phyloP scores from a whole-genome alignment of 1,284 basidiomycete genomes.

The Sanghuangporus weigelae region DNA sequence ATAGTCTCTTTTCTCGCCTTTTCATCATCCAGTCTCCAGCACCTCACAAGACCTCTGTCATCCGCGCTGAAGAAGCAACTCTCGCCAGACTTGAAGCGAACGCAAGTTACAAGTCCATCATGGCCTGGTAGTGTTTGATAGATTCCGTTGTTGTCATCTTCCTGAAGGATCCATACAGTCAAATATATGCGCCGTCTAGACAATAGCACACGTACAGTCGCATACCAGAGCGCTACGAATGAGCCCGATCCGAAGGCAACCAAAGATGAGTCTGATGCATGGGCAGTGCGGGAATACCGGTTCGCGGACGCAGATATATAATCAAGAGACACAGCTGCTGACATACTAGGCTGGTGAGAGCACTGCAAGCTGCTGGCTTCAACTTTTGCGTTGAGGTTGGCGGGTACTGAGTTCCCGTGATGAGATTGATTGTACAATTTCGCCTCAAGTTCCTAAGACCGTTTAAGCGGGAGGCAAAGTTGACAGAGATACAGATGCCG shows the following conservation, averaged over 20 bases:
- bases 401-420: not conserved
- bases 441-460: too few relatives aligned
- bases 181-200: slow-evolving; percentile 16
- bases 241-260: slow-evolving; percentile 78
- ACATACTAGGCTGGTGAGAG: slow-evolving; percentile 24
- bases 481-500: not conserved
- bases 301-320: slow-evolving; percentile 82
- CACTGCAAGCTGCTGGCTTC: not conserved
- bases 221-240: slow-evolving; percentile 75
- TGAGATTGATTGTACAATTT: too few relatives aligned
- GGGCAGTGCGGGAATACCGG: slow-evolving; percentile 63
- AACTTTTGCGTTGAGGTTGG: not conserved
- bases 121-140: slow-evolving; percentile 71
- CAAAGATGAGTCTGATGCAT: slow-evolving; percentile 48
- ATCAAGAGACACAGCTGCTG: not conserved
- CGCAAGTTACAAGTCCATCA: slow-evolving; percentile 67
- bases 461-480: too few relatives aligned
- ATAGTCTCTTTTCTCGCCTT: slow-evolving; percentile 32
- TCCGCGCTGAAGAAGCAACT: slow-evolving; percentile 65
- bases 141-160: slow-evolving; percentile 49
- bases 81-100: slow-evolving; percentile 47
- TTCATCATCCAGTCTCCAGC: slow-evolving; percentile 43
- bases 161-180: slow-evolving; percentile 30
- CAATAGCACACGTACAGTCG: slow-evolving; percentile 33
- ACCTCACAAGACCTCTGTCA: slow-evolving; percentile 56